Evolutionary conservation across 176 grass and related monocot genomes (phyloP), one percentile per base, ranked within the genome.

Genomic region (Metroxylon sagu): DNA sequence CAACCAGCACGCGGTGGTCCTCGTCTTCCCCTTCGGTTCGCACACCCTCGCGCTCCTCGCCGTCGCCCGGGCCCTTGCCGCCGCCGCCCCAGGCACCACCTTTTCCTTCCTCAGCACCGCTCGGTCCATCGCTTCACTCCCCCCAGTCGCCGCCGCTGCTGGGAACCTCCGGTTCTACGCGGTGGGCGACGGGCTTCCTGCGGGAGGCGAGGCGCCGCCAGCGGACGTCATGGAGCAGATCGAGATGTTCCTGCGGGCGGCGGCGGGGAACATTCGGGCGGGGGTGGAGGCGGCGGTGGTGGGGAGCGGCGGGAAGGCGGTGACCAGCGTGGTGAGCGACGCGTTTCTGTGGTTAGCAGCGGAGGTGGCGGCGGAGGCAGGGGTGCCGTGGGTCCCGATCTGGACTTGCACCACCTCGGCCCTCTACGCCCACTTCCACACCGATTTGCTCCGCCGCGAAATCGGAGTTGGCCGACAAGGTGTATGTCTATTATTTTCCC

Each of bases 21-120:
- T 81, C 1, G 53, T 78, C 62, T 89, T 89, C 71, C 86, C 86
- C 4, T 89, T 85, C 82, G 84, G 78, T 53, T 76, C 77, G 54
- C 86, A 89, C 78, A 54, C 74, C 7, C 67, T 71, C 2, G 62
- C 74, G 54, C 57, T 85, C 4, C 57, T 85, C 62, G 30, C 74
- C 4, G 28, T 89, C 48, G 77, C 86, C 57, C 70, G 77, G 26
- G 30, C 61, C 2, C 71, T 84, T 49, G 85, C 85, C n/a, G 48
- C 56, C 26, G 66, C 73, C 0, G 73, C 77, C 18, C 82, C 75
- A 0, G 3, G 26, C 14, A 14, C 53, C 3, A 25, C 70, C 0
- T 35, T 59, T 0, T 23, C 80, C 62, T 81, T 82, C 6, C 77
- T 89, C 71, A 75, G 77, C 66, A 71, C 70, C 52, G 74, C 74